Evolutionary conservation across 2,329 filamentous ascomycete genomes (phyloP), one percentile per base, ranked within the genome.

Genomic region (Phyllosticta citribraziliensis): DNA sequence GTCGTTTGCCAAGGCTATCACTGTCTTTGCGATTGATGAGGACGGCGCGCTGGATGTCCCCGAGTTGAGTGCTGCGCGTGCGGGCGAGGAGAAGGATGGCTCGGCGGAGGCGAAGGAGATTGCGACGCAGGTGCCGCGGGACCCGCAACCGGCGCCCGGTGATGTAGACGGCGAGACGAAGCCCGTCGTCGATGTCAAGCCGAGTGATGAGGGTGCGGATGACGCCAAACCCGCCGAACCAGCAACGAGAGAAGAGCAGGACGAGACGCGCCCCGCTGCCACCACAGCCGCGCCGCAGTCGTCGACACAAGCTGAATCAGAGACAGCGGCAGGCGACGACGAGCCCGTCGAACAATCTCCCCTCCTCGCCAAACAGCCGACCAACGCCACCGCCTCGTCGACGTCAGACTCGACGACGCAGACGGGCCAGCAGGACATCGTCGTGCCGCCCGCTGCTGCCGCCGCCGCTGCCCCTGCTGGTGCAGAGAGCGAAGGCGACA

Each of bases 1-100:
- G 9, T 64, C 65, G 1, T 63, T 74, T 47, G 67, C 65, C 3
- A 63, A 40, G 33, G 66, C 24, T 67, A 70, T 5, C 70, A 70
- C 70, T 3, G 65, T 75, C 17, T 75, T 70, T 69, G 68, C 68
- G 12, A 72, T 75, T 55, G 69, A 68, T 30, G 69, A 71, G 50
- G 69, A 71, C 58, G 72, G 72, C 6, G 64, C 59, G 19, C 61
- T 74, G 5, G 68, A 71, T 56, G 71, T 72, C 5, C 70, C 73
- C 14, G 22, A 20, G 3, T 35, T 24, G 19, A 30, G 14, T 19
- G 5, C 53, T 14, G 22, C 22, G 22, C 22, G 22, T 22, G 57
- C 25, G 10, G 30, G n/a, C 20, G 35, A 58, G 51, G 12, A 54
- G 56, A 17, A 59, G 51, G 52, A 52, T 25, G 30, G 25, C 17